These are phyloP conservation scores for Annulohypoxylon maeteangense DNA, from an alignment of 495 filamentous ascomycete species.

Conservation along the genomic window DNA sequence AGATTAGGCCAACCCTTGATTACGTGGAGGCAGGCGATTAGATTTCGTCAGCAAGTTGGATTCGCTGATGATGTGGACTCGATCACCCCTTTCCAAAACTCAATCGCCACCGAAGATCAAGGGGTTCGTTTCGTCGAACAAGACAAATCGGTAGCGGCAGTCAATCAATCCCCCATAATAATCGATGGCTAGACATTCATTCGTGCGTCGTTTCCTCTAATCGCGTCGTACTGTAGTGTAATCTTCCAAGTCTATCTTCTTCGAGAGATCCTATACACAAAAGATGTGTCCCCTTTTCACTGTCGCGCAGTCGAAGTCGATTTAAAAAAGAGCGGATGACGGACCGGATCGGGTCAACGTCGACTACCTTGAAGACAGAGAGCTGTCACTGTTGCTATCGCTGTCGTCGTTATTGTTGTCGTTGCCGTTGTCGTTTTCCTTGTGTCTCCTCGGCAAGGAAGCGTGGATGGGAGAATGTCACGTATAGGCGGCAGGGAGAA, in stretches of 20 bases:
- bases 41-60: constrained; percentile 32
- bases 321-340: constrained; percentile 32
- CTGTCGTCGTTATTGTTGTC: neutral
- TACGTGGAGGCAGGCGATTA: constrained; percentile 30
- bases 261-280: constrained; percentile 24
- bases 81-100: constrained; percentile 28
- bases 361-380: constrained; percentile 6
- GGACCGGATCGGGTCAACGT: constrained; percentile 24
- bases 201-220: constrained; percentile 32
- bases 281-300: constrained; percentile 13
- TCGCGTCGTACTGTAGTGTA: constrained; percentile 28
- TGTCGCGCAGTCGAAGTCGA: constrained; percentile 28
- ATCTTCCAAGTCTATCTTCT: constrained; percentile 23
- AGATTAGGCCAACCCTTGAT: constrained; percentile 27
- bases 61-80: constrained; percentile 31
- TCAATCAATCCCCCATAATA: constrained; percentile 41
- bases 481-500: constrained; percentile 3
- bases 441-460: neutral
- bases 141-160: constrained; percentile 26
- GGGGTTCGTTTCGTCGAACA: constrained; percentile 34
- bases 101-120: constrained; percentile 37
- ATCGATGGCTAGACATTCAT: constrained; percentile 24
- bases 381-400: neutral
- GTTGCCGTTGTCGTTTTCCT: neutral
- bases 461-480: neutral